phyloP scores from a whole-genome alignment of 345 rosid species.

The Syzygium aromaticum region DNA sequence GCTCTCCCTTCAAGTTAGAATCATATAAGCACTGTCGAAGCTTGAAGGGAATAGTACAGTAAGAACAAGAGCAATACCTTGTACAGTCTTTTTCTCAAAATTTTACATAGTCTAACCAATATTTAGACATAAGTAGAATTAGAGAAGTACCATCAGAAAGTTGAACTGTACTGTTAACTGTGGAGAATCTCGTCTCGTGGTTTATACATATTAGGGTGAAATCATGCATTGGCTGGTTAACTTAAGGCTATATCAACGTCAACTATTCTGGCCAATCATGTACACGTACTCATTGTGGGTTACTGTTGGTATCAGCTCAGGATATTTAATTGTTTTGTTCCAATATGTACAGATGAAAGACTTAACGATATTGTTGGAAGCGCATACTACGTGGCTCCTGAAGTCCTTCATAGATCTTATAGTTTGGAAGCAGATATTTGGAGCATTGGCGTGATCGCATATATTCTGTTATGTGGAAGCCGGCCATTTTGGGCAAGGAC shows the following conservation, averaged over 20 bases:
- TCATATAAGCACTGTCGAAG: neutral
- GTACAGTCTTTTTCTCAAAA: neutral
- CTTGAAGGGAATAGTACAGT: neutral
- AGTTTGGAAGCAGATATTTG: constrained; percentile 93
- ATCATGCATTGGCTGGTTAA: neutral
- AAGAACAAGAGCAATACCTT: neutral
- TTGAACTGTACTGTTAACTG: neutral
- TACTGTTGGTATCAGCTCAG: neutral
- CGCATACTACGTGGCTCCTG: constrained; percentile 97
- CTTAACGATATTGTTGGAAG: constrained; percentile 96
- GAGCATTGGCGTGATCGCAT: constrained; percentile 92
- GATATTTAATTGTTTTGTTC: neutral
- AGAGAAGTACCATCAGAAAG: neutral
- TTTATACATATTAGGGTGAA: neutral
- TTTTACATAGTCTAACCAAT: neutral
- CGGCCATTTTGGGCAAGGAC: constrained; percentile 93
- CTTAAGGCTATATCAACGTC: neutral
- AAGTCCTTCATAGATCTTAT: constrained; percentile 95
- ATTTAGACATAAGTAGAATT: neutral
- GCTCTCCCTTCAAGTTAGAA: neutral
- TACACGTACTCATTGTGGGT: neutral
- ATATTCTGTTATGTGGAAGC: constrained; percentile 92
- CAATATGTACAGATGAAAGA: constrained; percentile 64
- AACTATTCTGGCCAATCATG: neutral
- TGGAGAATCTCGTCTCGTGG: neutral